Base-by-base conservation (phyloP, 2,329 filamentous ascomycete species). In the Colletotrichum chrysophilum region DNA sequence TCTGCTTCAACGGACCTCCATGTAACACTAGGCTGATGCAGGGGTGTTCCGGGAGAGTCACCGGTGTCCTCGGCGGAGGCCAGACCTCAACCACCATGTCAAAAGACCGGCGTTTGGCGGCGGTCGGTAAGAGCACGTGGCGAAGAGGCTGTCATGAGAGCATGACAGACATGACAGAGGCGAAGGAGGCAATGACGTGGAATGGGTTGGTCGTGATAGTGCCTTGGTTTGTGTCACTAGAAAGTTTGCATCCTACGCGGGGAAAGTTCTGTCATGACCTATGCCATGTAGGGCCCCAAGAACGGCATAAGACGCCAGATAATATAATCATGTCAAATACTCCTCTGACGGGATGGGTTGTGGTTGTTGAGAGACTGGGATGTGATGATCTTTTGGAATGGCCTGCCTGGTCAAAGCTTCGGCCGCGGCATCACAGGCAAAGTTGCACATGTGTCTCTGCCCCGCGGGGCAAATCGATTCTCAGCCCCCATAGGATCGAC, bases 351-450 rank as follows among this genome's bases (percentile, higher is more conserved):
- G 13, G 4, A n/a, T 34, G 14, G 28, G 26, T 48, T 34, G 32
- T 21, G 30, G 48, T 16, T 13, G 26, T 4, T 38, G 14, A 7
- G 18, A 16, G 30, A 32, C 30, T 34, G 32, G 58, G 21, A 67
- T 16, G 38, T n/a, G 16, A 13, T 21, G 69, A 28, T 9, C 0
- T 0, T 24, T 16, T 4, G 0, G n/a, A 10, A 9, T 3, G n/a
- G 43, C 6, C 6, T 21, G 32, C 4, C 34, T 21, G 24, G 34
- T 4, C 67, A 26, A 16, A 21, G 13, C 61, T 43, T 64, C 34
- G 34, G 65, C 74, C 74, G 74, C 74, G 74, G 74, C 58, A 74
- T 75, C 74, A 75, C 70, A 38, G 64, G 16, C 26, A 30, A 62
- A 62, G 21, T 21, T 34, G 10, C 26, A 12, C 14, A 10, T 24